A percentile compares a stretch with the other conserved stretches of the same genome.
Conservation (phyloP, 306 rosid genomes). For the Heteromeles arbutifolia region DNA sequence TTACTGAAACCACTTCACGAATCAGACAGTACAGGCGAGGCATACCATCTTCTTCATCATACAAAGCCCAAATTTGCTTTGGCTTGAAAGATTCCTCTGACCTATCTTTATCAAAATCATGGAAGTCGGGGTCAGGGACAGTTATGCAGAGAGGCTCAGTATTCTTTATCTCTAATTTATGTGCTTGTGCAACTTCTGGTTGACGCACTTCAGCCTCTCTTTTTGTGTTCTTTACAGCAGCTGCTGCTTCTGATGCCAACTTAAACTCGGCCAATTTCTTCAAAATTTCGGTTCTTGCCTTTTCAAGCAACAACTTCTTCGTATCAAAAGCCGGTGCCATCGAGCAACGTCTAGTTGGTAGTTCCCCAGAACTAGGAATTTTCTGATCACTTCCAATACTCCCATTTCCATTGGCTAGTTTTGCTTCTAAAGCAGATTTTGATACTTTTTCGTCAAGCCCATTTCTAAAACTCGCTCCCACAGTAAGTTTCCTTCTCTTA, state of each 20-base stretch:
- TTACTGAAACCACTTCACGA: slow-evolving; percentile 80
- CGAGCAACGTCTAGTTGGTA: slow-evolving; percentile 47
- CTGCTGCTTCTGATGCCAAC: slow-evolving; percentile 39
- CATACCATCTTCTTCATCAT: slow-evolving; percentile 99
- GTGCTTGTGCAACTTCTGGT: slow-evolving; percentile 29
- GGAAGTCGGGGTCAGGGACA: slow-evolving; percentile 96
- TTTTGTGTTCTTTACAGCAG: slow-evolving; percentile 35
- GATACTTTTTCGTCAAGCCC: slow-evolving; percentile 47
- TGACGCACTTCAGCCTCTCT: slow-evolving; percentile 34
- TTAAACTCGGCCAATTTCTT: slow-evolving; percentile 53
- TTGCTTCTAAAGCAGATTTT: slow-evolving; percentile 43
- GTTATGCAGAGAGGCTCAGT: slow-evolving; percentile 46
- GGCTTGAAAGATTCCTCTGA: slow-evolving; percentile 91
- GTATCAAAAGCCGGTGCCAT: slow-evolving; percentile 74
- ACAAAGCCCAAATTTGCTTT: slow-evolving; percentile 97
- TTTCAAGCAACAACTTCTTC: slow-evolving; percentile 68
- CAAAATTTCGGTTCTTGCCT: slow-evolving; percentile 70
- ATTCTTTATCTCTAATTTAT: slow-evolving; percentile 39
- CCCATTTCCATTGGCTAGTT: slow-evolving; percentile 53
- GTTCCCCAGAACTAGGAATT: slow-evolving; percentile 36
- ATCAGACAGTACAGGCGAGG: slow-evolving; percentile 95
- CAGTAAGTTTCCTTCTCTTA: slow-evolving; percentile 61
- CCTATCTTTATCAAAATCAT: slow-evolving; percentile 90
- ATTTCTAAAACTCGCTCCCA: slow-evolving; percentile 44
- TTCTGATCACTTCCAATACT: slow-evolving; percentile 42